These are phyloP conservation scores for Pseudonectria foliicola DNA, from an alignment of 2,329 filamentous ascomycete species.

Conservation along the genomic window DNA sequence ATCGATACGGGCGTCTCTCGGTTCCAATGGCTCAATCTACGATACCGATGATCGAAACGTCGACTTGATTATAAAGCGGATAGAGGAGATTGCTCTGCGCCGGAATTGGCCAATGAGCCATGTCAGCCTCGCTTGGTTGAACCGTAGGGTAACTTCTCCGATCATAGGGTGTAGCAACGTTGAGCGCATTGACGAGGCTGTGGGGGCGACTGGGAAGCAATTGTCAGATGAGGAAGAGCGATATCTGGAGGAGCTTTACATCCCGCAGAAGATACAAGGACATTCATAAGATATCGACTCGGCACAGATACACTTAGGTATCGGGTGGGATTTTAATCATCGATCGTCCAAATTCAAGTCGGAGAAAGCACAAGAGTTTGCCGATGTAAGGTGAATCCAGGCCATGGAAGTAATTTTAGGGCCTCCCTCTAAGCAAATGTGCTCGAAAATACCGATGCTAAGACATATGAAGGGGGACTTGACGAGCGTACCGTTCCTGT, in stretches of 20 bases:
- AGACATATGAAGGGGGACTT: too few species aligned
- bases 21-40: conserved; percentile 22
- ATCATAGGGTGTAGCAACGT: conserved; percentile 55
- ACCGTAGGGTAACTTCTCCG: conserved; percentile 45
- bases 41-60: conserved; percentile 36
- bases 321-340: too few species aligned
- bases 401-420: too few species aligned
- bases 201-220: conserved; percentile 36
- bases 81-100: conserved; percentile 49
- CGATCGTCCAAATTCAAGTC: too few species aligned
- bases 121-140: conserved; percentile 57
- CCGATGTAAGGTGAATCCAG: too few species aligned
- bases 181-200: conserved; percentile 53
- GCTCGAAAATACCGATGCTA: too few species aligned
- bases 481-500: too few species aligned
- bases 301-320: too few species aligned
- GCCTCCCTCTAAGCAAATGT: too few species aligned
- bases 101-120: conserved; percentile 53
- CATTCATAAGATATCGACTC: conserved; percentile 15
- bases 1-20: conserved; percentile 17
- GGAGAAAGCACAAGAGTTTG: too few species aligned
- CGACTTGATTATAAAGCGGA: conserved; percentile 21
- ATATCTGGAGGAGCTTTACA: conserved; percentile 56
- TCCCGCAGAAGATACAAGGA: conserved; percentile 41
- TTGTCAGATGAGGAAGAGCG: conserved; percentile 51